These are phyloP conservation scores for Rhodamnia argentea DNA, from an alignment of 345 rosid species.

Conservation along the genomic window DNA sequence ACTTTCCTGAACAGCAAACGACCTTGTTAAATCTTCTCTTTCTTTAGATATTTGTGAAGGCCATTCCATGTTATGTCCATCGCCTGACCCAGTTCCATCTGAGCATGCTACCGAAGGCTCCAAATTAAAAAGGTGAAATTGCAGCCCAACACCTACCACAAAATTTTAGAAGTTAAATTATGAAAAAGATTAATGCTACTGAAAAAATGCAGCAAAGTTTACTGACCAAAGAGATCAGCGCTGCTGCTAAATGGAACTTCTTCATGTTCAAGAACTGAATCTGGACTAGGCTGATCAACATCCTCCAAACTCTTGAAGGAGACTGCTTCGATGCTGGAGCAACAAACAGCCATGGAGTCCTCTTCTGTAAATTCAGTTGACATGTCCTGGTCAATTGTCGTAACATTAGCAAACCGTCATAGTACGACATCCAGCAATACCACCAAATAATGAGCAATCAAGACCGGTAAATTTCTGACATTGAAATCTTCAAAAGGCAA, in stretches of 20 bases:
- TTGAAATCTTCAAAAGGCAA: not conserved
- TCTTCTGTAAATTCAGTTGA: conserved; percentile 7
- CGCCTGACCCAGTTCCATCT: conserved; percentile 50
- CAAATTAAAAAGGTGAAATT: conserved; percentile 28
- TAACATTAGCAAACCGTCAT: not conserved
- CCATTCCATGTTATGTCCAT: conserved; percentile 32
- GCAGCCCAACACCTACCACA: not conserved
- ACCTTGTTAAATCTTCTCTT: conserved; percentile 11
- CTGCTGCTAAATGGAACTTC: conserved; percentile 17
- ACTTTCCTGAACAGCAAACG: conserved; percentile 24
- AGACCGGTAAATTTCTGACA: not conserved
- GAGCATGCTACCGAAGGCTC: conserved; percentile 39
- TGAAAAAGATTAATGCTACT: not conserved
- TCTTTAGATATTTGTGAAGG: conserved; percentile 12
- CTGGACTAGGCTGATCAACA: conserved; percentile 65
- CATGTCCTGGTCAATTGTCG: not conserved
- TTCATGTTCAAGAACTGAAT: conserved; percentile 58
- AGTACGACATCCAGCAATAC: not conserved
- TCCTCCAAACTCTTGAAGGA: conserved; percentile 42
- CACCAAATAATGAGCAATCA: not conserved
- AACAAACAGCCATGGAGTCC: conserved; percentile 26
- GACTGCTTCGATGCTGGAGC: conserved; percentile 28
- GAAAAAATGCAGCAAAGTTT: not conserved
- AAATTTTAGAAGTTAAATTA: not conserved
- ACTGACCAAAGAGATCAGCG: conserved; percentile 32